A percentile compares a stretch with the other conserved stretches of the same genome.
Evolutionary conservation across 2,329 filamentous ascomycete species (phyloP).

Genomic region (Cercospora sp.): DNA sequence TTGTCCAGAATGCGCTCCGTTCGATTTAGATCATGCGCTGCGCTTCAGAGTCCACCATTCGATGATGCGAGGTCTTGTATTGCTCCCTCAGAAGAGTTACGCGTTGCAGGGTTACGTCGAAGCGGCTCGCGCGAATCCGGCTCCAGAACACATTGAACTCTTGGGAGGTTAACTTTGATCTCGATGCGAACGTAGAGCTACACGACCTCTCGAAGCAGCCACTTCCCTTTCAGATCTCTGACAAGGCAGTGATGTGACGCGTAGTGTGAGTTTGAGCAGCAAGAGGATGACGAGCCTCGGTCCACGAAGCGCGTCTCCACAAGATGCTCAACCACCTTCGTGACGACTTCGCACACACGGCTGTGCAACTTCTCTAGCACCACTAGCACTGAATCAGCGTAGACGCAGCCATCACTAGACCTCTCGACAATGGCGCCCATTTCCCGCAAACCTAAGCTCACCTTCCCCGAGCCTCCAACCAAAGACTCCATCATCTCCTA

Average conservation of each 20-base stretch:
- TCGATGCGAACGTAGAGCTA: too few relatives aligned
- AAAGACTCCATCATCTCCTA: conserved; percentile 36
- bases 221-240: neutral
- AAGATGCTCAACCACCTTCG: neutral
- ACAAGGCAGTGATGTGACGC: neutral
- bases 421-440: conserved; percentile 22
- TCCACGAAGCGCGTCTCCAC: neutral
- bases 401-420: neutral
- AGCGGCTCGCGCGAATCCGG: too few relatives aligned
- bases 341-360: neutral
- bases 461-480: conserved; percentile 25
- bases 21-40: too few relatives aligned
- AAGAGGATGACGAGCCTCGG: neutral
- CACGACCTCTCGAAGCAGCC: too few relatives aligned
- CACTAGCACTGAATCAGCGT: neutral
- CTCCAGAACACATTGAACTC: too few relatives aligned
- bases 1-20: too few relatives aligned
- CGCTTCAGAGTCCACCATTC: too few relatives aligned
- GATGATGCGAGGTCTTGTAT: too few relatives aligned
- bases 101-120: too few relatives aligned
- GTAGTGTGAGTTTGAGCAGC: neutral
- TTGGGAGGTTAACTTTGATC: too few relatives aligned
- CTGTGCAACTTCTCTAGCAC: neutral
- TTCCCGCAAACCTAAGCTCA: conserved; percentile 28
- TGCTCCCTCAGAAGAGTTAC: too few relatives aligned